Conservation (phyloP, 2,329 filamentous ascomycete genomes). For the Orbilia blumenaviensis region DNA sequence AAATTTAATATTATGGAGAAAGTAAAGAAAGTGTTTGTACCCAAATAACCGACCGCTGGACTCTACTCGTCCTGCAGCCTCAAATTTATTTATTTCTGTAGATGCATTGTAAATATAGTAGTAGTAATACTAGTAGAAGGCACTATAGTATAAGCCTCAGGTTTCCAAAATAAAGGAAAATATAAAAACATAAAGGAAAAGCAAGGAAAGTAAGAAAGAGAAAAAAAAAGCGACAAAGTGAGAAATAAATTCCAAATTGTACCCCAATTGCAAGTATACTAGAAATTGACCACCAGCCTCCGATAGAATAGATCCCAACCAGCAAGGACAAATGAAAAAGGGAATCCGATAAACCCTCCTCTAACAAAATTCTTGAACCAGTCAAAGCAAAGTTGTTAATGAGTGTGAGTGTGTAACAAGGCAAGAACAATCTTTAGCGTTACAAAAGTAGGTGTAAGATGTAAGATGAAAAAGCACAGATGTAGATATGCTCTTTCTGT, state of each 20-base stretch:
- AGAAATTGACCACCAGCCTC: neutral
- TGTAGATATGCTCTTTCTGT: conserved; percentile 16
- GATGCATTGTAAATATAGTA: neutral
- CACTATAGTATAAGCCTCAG: neutral
- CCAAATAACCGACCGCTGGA: neutral
- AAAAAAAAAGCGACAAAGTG: neutral
- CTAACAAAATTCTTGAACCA: conserved; percentile 42
- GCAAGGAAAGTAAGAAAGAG: too few relatives aligned
- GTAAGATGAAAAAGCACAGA: neutral
- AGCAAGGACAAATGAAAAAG: conserved; percentile 15
- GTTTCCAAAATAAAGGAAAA: neutral
- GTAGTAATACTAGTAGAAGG: neutral
- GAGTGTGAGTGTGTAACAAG: conserved; percentile 16
- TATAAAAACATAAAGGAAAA: too few relatives aligned
- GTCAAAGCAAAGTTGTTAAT: conserved; percentile 41
- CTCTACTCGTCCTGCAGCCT: neutral
- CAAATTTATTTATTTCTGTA: neutral
- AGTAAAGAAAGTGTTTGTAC: neutral
- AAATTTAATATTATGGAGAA: neutral
- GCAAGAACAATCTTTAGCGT: conserved; percentile 18
- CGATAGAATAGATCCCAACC: conserved; percentile 2
- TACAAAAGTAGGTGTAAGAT: conserved; percentile 6
- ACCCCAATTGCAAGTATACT: neutral
- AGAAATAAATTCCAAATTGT: neutral
- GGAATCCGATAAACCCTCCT: neutral